Evolutionary conservation across 2,329 filamentous ascomycete genomes (phyloP).

Genomic region (Colletotrichum paranaense): DNA sequence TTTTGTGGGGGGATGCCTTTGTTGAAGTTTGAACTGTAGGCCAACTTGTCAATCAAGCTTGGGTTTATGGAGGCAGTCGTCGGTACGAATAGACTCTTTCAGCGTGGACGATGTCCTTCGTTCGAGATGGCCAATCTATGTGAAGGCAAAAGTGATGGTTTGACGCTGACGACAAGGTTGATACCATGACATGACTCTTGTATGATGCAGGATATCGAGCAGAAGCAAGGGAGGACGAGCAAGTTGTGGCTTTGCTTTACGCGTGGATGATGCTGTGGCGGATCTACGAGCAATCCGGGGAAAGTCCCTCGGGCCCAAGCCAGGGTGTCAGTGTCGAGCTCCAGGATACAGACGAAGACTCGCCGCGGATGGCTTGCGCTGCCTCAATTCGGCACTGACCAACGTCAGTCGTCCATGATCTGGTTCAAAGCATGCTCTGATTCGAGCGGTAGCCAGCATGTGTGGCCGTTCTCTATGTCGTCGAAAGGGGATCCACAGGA

Average conservation of each 20-base stretch:
- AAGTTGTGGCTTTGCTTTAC: not conserved
- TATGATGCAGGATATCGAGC: not conserved
- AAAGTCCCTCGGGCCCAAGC: not conserved
- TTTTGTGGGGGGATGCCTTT: not conserved
- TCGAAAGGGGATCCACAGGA: not conserved
- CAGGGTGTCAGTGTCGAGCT: not conserved
- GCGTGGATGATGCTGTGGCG: not conserved
- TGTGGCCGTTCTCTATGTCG: not conserved
- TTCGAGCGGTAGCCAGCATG: conserved; percentile 29
- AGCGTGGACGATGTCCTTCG: not conserved
- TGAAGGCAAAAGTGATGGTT: conserved; percentile 1
- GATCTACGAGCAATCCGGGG: not conserved
- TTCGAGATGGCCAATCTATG: conserved; percentile 8
- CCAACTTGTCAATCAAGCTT: not conserved
- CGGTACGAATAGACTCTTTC: not conserved
- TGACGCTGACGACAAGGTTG: not conserved
- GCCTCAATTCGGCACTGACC: conserved; percentile 1
- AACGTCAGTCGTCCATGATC: conserved; percentile 8
- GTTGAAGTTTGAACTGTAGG: not conserved
- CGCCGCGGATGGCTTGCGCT: conserved; percentile 11
- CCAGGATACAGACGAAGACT: not conserved
- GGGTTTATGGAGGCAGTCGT: not conserved
- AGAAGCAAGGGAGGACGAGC: not conserved
- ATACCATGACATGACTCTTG: not conserved
- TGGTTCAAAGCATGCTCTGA: conserved; percentile 18